These are phyloP conservation scores for Penicillium soppii DNA, from an alignment of 495 filamentous ascomycete species.

Conservation along the genomic window DNA sequence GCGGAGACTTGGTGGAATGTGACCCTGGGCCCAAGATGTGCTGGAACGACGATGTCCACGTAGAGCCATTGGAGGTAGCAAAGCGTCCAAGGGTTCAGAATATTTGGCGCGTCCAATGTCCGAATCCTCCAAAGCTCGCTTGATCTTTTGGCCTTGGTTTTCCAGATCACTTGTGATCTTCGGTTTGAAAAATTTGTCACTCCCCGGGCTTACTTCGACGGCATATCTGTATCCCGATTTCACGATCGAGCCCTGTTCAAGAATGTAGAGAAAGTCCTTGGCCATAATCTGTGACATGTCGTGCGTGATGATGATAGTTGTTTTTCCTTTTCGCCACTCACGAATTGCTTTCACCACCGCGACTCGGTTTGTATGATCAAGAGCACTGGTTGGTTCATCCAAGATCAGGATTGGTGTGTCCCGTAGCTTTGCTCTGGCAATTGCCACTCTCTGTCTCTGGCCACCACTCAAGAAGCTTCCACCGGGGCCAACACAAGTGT, in stretches of 20 bases:
- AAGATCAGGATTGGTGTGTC: constrained; percentile 80
- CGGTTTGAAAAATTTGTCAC: constrained; percentile 19
- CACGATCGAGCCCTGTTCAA: constrained; percentile 69
- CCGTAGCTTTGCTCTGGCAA: constrained; percentile 75
- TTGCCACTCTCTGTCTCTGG: constrained; percentile 73
- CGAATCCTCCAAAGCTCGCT: not conserved
- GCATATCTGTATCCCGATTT: constrained; percentile 62
- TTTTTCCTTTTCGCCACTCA: constrained; percentile 66
- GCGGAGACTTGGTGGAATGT: constrained; percentile 15
- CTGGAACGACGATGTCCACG: not conserved
- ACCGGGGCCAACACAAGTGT: constrained; percentile 70
- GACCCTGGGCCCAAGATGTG: constrained; percentile 14
- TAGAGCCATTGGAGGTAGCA: constrained; percentile 1
- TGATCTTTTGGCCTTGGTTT: not conserved
- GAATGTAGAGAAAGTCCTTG: constrained; percentile 76
- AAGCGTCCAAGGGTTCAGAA: constrained; percentile 4
- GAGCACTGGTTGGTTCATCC: constrained; percentile 80
- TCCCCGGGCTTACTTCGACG: constrained; percentile 33
- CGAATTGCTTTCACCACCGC: constrained; percentile 72
- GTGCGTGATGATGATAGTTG: constrained; percentile 87
- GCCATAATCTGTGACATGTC: constrained; percentile 77
- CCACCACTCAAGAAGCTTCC: constrained; percentile 80
- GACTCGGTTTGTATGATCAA: constrained; percentile 71
- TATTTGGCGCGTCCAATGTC: not conserved
- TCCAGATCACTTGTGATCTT: not conserved